phyloP scores from a whole-genome alignment of 768 basidiomycete species.

The Suillus weaverae region DNA sequence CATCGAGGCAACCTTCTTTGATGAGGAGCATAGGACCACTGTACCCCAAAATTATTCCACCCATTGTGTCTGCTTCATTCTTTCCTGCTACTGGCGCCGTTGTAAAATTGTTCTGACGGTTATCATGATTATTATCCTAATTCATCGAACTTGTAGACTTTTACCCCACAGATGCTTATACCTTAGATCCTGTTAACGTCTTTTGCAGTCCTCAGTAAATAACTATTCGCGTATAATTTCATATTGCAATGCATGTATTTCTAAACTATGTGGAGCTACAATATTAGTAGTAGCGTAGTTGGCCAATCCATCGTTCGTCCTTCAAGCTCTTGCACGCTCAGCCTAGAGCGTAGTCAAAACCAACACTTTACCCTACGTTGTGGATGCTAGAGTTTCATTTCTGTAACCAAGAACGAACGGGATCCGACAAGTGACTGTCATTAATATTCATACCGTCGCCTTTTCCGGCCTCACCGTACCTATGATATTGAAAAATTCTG shows the following conservation, averaged over 20 bases:
- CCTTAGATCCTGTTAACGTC: neutral
- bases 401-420: neutral
- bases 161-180: neutral
- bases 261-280: neutral
- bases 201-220: neutral
- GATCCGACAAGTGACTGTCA: neutral
- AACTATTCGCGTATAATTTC: neutral
- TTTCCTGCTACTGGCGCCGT: neutral
- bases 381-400: neutral
- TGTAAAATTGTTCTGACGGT: neutral
- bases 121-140: neutral
- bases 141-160: neutral
- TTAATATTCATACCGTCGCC: neutral
- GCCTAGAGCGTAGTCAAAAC: neutral
- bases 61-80: constrained; percentile 2
- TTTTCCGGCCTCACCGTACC: neutral
- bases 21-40: neutral
- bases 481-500: neutral
- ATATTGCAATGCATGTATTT: neutral
- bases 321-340: neutral
- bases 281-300: neutral
- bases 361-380: neutral
- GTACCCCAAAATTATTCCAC: neutral
- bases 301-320: neutral
- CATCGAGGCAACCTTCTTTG: constrained; percentile 18